A percentile compares a stretch with the other conserved stretches of the same genome.
Conservation (phyloP, 2,329 filamentous ascomycete genomes). For the Trichoderma pleuroti region DNA sequence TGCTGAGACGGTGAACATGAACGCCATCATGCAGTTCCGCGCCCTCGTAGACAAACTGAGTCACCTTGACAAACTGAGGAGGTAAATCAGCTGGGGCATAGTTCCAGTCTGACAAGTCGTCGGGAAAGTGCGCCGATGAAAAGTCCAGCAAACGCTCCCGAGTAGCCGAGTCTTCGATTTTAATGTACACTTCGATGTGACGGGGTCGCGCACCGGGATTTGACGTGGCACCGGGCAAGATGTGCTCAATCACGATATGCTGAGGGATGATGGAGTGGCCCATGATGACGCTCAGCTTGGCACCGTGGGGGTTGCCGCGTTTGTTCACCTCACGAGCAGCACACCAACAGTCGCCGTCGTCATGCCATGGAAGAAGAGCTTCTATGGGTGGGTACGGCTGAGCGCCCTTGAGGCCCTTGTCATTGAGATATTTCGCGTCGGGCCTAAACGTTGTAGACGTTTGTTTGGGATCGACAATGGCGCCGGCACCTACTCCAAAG, state of each 20-base stretch:
- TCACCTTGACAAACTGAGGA: slow-evolving; percentile 54
- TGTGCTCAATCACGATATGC: slow-evolving; percentile 70
- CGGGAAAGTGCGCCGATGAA: slow-evolving; percentile 40
- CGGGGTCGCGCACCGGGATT: slow-evolving; percentile 61
- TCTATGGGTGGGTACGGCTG: slow-evolving; percentile 39
- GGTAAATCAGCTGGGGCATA: slow-evolving; percentile 28
- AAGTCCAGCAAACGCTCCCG: slow-evolving; percentile 43
- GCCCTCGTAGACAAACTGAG: slow-evolving; percentile 52
- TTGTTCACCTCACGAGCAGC: slow-evolving; percentile 45
- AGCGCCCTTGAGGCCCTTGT: slow-evolving; percentile 24
- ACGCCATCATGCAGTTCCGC: slow-evolving; percentile 41
- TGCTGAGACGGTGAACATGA: slow-evolving; percentile 52
- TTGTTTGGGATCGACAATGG: slow-evolving; percentile 55
- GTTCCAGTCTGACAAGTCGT: slow-evolving; percentile 30
- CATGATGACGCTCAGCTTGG: slow-evolving; percentile 63
- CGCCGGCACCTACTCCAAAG: slow-evolving; percentile 64
- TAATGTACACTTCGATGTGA: slow-evolving; percentile 67
- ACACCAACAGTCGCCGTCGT: slow-evolving; percentile 88
- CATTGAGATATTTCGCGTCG: slow-evolving; percentile 21
- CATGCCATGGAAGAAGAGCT: slow-evolving; percentile 67
- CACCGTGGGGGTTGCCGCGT: slow-evolving; percentile 48
- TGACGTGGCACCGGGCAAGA: slow-evolving; percentile 57
- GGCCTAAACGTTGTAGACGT: slow-evolving; percentile 58
- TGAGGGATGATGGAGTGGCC: slow-evolving; percentile 59
- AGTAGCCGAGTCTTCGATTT: slow-evolving; percentile 46